A percentile compares a stretch with the other conserved stretches of the same genome.
phyloP scores from a whole-genome alignment of 352 stramenopile genomes.

The Ophiocytium majus region DNA sequence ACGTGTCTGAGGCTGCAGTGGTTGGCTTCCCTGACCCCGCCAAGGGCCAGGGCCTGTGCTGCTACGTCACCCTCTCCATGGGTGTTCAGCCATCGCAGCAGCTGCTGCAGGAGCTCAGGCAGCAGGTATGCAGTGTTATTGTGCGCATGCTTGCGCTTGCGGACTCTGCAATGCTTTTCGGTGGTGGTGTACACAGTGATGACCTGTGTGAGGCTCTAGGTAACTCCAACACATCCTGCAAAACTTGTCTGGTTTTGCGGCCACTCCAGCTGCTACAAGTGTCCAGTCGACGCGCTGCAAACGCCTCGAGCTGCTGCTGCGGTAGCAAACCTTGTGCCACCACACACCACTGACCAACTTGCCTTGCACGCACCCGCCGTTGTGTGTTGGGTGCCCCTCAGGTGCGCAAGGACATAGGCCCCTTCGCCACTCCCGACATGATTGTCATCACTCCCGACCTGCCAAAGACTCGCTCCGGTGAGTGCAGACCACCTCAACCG shows the following conservation, averaged over 20 bases:
- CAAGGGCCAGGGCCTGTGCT: slow-evolving; percentile 64
- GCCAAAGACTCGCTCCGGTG: slow-evolving; percentile 84
- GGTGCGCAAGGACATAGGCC: slow-evolving; percentile 87
- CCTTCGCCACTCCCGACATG: slow-evolving; percentile 91
- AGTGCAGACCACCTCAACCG: too few relatives aligned
- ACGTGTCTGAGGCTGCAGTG: slow-evolving; percentile 62
- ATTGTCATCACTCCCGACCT: slow-evolving; percentile 82
- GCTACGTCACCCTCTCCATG: slow-evolving; percentile 61
- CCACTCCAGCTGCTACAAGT: too few relatives aligned
- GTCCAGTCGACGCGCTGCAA: too few relatives aligned
- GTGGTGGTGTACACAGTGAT: too few relatives aligned
- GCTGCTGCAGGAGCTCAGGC: neutral
- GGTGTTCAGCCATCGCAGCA: neutral
- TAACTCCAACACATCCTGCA: neutral
- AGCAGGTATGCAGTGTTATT: neutral
- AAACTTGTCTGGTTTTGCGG: slow-evolving; percentile 3
- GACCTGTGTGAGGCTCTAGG: too few relatives aligned
- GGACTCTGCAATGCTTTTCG: too few relatives aligned
- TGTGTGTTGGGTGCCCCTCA: neutral
- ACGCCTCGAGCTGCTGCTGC: too few relatives aligned
- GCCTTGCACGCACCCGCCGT: too few relatives aligned
- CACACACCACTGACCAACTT: too few relatives aligned
- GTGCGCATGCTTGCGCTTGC: neutral
- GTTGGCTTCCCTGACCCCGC: slow-evolving; percentile 62
- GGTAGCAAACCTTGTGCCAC: too few relatives aligned